Conservation (phyloP, 257 asterid species). For the Petrea volubilis region DNA sequence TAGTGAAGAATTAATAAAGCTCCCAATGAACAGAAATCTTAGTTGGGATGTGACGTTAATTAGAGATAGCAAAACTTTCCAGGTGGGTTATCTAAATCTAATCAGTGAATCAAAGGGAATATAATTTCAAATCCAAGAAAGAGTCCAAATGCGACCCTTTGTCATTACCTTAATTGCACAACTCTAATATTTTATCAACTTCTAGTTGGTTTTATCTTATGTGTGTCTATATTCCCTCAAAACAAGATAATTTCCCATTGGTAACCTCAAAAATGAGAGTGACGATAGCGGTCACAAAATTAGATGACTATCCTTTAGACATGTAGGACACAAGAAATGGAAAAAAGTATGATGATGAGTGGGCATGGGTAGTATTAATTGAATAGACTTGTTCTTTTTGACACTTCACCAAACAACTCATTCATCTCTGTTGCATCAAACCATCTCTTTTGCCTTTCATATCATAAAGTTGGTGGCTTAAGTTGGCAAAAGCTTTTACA, state of each 20-base stretch:
- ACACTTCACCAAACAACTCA: conserved; percentile 51
- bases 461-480: conserved; percentile 6
- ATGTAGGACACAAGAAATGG: conserved; percentile 45
- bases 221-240: background rate
- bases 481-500: conserved; percentile 5
- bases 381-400: conserved; percentile 29
- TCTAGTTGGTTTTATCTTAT: conserved; percentile 3
- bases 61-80: no score
- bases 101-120: background rate
- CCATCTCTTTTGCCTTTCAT: conserved; percentile 42
- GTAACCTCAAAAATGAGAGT: background rate
- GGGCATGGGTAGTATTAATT: conserved; percentile 31
- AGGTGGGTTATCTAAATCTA: no score
- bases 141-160: background rate
- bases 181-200: background rate
- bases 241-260: conserved; percentile 17
- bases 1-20: no score
- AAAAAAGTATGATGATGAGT: conserved; percentile 29
- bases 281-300: conserved; percentile 5
- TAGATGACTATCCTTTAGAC: conserved; percentile 26
- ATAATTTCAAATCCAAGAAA: background rate
- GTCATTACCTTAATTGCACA: background rate
- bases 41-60: no score
- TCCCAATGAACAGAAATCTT: no score
- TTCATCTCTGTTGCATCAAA: conserved; percentile 24